Conservation (phyloP, 495 filamentous ascomycete species). For the Aspergillus asperescens region DNA sequence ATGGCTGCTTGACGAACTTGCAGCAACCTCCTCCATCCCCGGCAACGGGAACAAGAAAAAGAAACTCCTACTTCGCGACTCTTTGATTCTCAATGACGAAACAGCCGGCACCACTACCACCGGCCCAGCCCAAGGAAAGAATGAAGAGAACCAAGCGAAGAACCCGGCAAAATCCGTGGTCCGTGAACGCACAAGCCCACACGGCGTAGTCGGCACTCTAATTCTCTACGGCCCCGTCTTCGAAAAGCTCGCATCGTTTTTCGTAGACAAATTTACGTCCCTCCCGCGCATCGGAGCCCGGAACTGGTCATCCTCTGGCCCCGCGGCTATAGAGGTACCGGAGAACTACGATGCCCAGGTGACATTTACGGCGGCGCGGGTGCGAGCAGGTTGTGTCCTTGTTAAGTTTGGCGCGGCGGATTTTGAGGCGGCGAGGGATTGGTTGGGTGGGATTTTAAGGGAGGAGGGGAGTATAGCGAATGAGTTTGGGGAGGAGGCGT, state of each 20-base stretch:
- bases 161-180: slow-evolving; percentile 20
- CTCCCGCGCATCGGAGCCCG: slow-evolving; percentile 80
- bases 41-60: slow-evolving; percentile 21
- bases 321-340: slow-evolving; percentile 28
- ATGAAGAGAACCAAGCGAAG: too few relatives aligned
- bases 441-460: slow-evolving; percentile 53
- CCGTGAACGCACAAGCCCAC: slow-evolving; percentile 38
- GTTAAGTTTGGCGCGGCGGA: slow-evolving; percentile 74
- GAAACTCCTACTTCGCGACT: slow-evolving; percentile 74
- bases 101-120: slow-evolving; percentile 32
- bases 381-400: slow-evolving; percentile 73
- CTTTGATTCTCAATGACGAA: slow-evolving; percentile 62
- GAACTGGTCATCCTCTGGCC: slow-evolving; percentile 52
- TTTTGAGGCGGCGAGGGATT: slow-evolving; percentile 57
- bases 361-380: slow-evolving; percentile 80
- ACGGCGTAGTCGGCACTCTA: slow-evolving; percentile 73
- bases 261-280: slow-evolving; percentile 67
- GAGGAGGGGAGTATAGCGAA: slow-evolving; percentile 53
- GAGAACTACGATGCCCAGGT: slow-evolving; percentile 51
- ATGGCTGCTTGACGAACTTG: slow-evolving; percentile 46
- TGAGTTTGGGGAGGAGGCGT: slow-evolving; percentile 58
- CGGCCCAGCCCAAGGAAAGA: too few relatives aligned
- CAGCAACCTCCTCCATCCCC: not conserved
- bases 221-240: slow-evolving; percentile 74
- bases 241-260: slow-evolving; percentile 57